These are phyloP conservation scores for Amaranthus cruentus DNA, from an alignment of 148 eudicot species.

Conservation along the genomic window DNA sequence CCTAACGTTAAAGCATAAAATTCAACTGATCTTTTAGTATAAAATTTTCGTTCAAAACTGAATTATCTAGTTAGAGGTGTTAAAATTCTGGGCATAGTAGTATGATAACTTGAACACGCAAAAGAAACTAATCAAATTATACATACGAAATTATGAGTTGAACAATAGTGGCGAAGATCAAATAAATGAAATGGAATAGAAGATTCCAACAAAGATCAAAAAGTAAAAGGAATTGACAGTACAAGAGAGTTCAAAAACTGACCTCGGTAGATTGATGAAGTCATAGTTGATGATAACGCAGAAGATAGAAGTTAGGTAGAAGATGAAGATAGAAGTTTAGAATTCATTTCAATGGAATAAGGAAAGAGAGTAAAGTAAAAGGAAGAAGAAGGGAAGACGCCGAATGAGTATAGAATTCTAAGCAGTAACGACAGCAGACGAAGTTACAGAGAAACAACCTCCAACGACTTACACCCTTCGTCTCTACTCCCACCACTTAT, in stretches of 20 bases:
- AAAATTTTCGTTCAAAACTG: too few relatives aligned
- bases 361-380: neutral
- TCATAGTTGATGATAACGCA: slow-evolving; percentile 4
- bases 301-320: neutral
- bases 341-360: neutral
- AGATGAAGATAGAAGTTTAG: neutral
- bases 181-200: too few relatives aligned
- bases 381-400: neutral
- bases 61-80: too few relatives aligned
- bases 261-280: slow-evolving; percentile 15
- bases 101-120: too few relatives aligned
- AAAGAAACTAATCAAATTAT: too few relatives aligned
- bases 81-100: too few relatives aligned
- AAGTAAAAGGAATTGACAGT: neutral
- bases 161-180: too few relatives aligned
- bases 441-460: neutral
- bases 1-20: too few relatives aligned
- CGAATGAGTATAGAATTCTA: neutral
- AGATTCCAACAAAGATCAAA: neutral
- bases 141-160: too few relatives aligned
- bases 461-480: neutral
- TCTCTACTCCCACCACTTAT: neutral
- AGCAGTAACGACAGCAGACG: neutral
- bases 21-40: too few relatives aligned
- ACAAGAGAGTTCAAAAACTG: neutral